Evolutionary conservation across 116 monocot species (phyloP), one percentile per base, ranked within the genome.

Genomic region (Iris pallida): DNA sequence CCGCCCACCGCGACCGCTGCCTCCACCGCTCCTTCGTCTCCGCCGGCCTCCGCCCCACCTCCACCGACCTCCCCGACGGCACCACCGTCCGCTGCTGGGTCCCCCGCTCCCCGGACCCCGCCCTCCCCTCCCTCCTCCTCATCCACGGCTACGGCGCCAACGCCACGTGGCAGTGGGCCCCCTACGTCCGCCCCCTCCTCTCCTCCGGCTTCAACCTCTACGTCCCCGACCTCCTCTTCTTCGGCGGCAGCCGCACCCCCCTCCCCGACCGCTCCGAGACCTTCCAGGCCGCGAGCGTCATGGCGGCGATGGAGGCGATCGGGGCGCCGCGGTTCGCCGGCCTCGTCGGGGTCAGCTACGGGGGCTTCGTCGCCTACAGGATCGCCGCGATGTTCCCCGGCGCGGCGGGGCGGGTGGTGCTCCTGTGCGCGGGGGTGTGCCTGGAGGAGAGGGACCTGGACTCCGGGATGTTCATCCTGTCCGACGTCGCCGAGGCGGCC

Each of bases 261-360:
- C 71, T 20, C 12, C 63, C 85, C n/a, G 86, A 88, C 41, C 81
- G 93, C 11, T 75, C 90, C 42, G 93, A 85, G n/a, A 17, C 65
- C 16, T 93, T 93, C 73, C 88, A 99, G 85, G 98, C 98, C 11
- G 59, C 67, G 42, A 86, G 76, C 81, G 41, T 92, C n/a, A 71
- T 78, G 53, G 78, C 70, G 10, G 78, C 83, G 42, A 76, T 99
- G 80, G 78, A 81, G 55, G 55, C 74, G 44, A 57, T 88, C 6
- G 90, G 88, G n/a, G 76, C 83, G 16, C 45, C 12, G 9, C 75
- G 68, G 19, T 73, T 79, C 55, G 72, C 78, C 20, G 49, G 79
- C 16, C 16, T 99, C 4, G 84, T 86, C 2, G 98, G 98, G 47
- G 84, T 90, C 43, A 93, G 98, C 65, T 99, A 93, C 47, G 98